Evolutionary conservation across 305 asterid species (phyloP), one percentile per base, ranked within the genome.

Genomic region (Striga hermonthica): DNA sequence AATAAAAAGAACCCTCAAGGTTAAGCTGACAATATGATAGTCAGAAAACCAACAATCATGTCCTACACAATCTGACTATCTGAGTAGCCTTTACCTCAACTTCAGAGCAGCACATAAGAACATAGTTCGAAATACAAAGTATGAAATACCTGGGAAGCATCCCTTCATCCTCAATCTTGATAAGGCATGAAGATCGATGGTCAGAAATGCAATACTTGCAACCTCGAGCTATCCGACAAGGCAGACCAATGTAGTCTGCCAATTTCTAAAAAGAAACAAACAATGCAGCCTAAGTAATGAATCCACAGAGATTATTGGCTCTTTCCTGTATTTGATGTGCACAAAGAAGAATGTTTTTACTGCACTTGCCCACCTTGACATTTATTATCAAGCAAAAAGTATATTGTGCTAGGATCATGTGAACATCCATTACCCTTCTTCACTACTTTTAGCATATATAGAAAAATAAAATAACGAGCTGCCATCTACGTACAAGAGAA

Each of bases 201-300:
- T 92, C 98, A 53, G 93, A 90, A 65, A 40, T 82, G 72, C 98
- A 92, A 66, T 90, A 90, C 74, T 85, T 86, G 86, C 98, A 92
- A 69, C 98, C 94, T 68, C 86, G 84, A 72, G 96, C 98, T 58
- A 92, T 87, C 79, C 97, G 88, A 73, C 98, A 92, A 57, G 98
- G 97, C 83, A 92, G 81, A 63, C 98, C 98, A 64, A 92, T 90
- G 49, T 87, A 86, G 72, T 92, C 97, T 13, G 98, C 98, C 76
- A 92, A 81, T 80, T 86, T 90, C 98, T 90, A 94, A 68, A 79
- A 75, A 22, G 31, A 22, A 22, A 22, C 5, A 9, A 50, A 52
- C 4, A 2, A 9, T 22, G 31, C 31, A 73, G 59, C 45, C 40
- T n/a, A 22, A 0, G 3, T 4, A 41, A 70, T 54, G 77, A 69